Percentiles rank a stretch among this genome's conserved stretches.
Conservation (phyloP, 352 stramenopile genomes). For the Globisporangium heterothallicum region DNA sequence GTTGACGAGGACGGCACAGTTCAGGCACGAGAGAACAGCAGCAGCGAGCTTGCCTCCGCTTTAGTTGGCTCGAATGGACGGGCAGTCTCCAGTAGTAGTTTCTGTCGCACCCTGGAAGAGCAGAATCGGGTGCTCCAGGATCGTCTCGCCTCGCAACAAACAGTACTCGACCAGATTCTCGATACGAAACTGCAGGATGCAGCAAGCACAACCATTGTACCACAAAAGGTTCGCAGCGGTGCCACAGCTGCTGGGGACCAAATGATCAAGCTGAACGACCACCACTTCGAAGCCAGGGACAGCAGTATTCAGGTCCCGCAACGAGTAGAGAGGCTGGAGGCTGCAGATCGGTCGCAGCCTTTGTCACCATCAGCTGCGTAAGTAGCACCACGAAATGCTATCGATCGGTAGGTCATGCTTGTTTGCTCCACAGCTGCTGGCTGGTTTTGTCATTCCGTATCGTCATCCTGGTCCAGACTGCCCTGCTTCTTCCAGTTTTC, state of each 20-base stretch:
- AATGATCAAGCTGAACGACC: background rate
- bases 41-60: background rate
- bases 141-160: slow-evolving; percentile 29
- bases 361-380: slow-evolving; percentile 7
- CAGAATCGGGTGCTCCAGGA: slow-evolving; percentile 27
- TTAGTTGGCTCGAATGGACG: too few relatives aligned
- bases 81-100: background rate
- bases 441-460: background rate
- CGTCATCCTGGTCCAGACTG: slow-evolving; percentile 1
- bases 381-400: background rate
- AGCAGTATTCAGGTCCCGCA: background rate
- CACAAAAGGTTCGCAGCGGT: background rate
- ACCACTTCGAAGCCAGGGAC: background rate
- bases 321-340: background rate
- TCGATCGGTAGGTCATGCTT: too few relatives aligned
- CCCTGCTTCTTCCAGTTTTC: slow-evolving; percentile 32
- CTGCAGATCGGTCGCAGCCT: background rate
- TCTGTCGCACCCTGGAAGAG: slow-evolving; percentile 16
- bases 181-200: slow-evolving; percentile 20
- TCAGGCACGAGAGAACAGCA: background rate
- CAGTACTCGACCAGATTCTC: slow-evolving; percentile 26
- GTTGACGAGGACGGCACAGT: background rate
- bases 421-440: background rate
- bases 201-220: background rate
- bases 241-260: background rate